Percentiles rank a stretch among this genome's conserved stretches.
phyloP scores from a whole-genome alignment of 495 filamentous ascomycete genomes.

The Hypomontagnella submonticulosa region DNA sequence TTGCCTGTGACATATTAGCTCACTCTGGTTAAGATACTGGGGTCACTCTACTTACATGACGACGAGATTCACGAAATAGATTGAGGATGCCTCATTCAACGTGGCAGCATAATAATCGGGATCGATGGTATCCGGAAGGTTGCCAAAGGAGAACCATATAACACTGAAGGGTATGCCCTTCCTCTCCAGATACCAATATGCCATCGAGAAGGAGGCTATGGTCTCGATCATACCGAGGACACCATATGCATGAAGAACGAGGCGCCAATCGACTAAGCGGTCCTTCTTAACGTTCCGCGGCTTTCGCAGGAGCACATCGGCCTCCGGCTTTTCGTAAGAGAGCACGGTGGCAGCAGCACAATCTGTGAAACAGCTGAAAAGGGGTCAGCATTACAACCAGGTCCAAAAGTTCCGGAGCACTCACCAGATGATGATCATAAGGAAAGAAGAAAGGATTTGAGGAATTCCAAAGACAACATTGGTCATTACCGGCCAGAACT shows the following conservation, averaged over 20 bases:
- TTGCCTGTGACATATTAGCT: constrained; percentile 57
- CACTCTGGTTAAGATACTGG: neutral
- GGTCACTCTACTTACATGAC: constrained; percentile 62
- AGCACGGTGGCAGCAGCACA: constrained; percentile 71
- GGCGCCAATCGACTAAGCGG: constrained; percentile 71
- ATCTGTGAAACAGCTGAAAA: constrained; percentile 72
- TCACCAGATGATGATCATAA: constrained; percentile 73
- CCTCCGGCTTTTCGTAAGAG: constrained; percentile 77
- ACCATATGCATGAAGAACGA: constrained; percentile 71
- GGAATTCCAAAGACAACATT: constrained; percentile 76
- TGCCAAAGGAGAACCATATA: constrained; percentile 71
- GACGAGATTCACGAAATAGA: constrained; percentile 80
- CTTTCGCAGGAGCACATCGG: constrained; percentile 69
- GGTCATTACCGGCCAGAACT: constrained; percentile 77
- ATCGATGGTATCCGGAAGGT: constrained; percentile 56
- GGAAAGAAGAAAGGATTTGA: constrained; percentile 71
- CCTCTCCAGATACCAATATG: constrained; percentile 71
- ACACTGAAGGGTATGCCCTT: constrained; percentile 66
- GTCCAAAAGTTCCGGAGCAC: neutral
- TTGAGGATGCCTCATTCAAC: constrained; percentile 68
- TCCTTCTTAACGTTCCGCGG: constrained; percentile 70
- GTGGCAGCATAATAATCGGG: constrained; percentile 58
- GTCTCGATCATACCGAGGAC: constrained; percentile 72
- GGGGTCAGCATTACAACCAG: constrained; percentile 4
- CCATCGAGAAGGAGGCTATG: constrained; percentile 69